These are phyloP conservation scores for Neophaeococcomyces aloes DNA, from an alignment of 2,329 filamentous ascomycete genomes.

Conservation along the genomic window DNA sequence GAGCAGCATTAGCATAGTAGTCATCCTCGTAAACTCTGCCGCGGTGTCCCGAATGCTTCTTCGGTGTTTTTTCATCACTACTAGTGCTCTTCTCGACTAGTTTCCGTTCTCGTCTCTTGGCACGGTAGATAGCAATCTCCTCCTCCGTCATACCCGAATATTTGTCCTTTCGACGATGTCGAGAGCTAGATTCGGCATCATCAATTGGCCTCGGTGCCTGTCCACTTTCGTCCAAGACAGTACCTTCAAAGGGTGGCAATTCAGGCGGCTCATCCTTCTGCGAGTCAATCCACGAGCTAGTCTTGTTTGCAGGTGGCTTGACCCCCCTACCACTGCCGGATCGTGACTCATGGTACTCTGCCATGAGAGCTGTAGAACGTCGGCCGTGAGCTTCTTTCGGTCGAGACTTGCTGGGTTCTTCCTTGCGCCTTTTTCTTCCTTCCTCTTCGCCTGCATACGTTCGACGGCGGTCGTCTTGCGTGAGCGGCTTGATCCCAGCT, in stretches of 20 bases:
- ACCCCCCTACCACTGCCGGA: conserved; percentile 22
- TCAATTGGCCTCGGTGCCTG: conserved; percentile 22
- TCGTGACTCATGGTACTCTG: conserved; percentile 27
- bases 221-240: conserved; percentile 32
- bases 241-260: conserved; percentile 36
- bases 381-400: conserved; percentile 29
- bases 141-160: conserved; percentile 32
- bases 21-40: conserved; percentile 17
- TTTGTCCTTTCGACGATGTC: conserved; percentile 31
- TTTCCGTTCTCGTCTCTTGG: conserved; percentile 17
- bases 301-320: conserved; percentile 32
- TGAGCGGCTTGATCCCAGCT: conserved; percentile 11
- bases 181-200: conserved; percentile 18
- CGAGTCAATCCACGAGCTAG: conserved; percentile 40
- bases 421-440: conserved; percentile 16
- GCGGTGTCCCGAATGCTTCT: conserved; percentile 10
- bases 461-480: conserved; percentile 26
- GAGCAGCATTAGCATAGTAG: conserved; percentile 15
- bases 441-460: conserved; percentile 24
- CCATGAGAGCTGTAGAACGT: conserved; percentile 20
- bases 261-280: conserved; percentile 39
- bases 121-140: conserved; percentile 30
- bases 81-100: conserved; percentile 17
- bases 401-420: conserved; percentile 25
- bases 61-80: conserved; percentile 15